Evolutionary conservation across 2,329 filamentous ascomycete species (phyloP).

Genomic region (Trichoderma guizhouense): DNA sequence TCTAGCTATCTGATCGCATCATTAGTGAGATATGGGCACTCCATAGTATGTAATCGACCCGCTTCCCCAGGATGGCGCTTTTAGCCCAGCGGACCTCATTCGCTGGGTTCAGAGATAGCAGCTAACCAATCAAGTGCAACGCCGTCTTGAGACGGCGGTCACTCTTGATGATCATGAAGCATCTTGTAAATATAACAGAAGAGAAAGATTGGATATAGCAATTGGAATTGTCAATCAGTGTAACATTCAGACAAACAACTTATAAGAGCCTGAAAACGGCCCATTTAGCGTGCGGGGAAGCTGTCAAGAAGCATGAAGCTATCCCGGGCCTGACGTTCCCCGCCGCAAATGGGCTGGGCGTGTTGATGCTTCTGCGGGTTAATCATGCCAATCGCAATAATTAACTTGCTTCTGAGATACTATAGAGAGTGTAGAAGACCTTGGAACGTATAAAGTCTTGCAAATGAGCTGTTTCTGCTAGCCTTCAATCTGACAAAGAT

Average conservation of each 20-base stretch:
- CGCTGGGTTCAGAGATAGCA: neutral
- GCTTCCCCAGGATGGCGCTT: conserved; percentile 8
- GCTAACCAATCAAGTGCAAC: neutral
- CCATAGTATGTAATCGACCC: neutral
- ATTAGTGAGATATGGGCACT: neutral
- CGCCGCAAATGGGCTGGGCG: neutral
- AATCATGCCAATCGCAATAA: neutral
- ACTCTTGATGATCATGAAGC: neutral
- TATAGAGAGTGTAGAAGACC: neutral
- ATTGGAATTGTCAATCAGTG: neutral
- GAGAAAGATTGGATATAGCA: neutral
- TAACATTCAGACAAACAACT: neutral
- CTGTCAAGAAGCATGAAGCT: neutral
- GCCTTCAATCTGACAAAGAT: neutral
- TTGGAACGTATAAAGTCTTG: neutral
- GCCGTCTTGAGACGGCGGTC: neutral
- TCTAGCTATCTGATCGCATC: neutral
- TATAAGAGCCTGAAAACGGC: neutral
- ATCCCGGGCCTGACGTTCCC: neutral
- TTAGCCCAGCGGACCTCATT: neutral
- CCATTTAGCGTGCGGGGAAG: neutral
- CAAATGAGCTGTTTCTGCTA: neutral
- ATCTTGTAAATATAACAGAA: neutral
- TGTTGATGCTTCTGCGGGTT: neutral
- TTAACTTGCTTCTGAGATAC: neutral